These are phyloP conservation scores for Pseudopithomyces maydicus DNA, from an alignment of 2,329 filamentous ascomycete species.

Conservation along the genomic window DNA sequence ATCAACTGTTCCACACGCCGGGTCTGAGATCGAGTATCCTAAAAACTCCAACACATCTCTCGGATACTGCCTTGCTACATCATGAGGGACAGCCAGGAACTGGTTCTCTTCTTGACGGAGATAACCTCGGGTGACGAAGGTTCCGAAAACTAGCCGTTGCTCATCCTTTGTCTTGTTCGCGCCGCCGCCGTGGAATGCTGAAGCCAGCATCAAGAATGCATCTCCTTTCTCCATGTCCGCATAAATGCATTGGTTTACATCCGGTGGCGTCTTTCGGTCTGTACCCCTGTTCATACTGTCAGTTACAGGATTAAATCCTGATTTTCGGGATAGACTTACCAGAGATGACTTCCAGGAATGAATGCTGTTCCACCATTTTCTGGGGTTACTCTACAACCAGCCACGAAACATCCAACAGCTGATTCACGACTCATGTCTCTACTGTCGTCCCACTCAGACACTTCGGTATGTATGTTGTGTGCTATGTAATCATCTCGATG, in stretches of 20 bases:
- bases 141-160: constrained; percentile 38
- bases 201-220: constrained; percentile 45
- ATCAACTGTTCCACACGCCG: constrained; percentile 16
- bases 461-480: constrained; percentile 24
- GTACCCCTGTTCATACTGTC: constrained; percentile 15
- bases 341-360: constrained; percentile 46
- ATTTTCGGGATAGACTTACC: constrained; percentile 28
- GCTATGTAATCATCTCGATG: constrained; percentile 38
- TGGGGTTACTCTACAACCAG: constrained; percentile 34
- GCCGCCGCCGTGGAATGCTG: constrained; percentile 42
- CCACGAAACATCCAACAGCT: constrained; percentile 43
- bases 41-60: constrained; percentile 11
- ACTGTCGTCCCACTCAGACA: constrained; percentile 16
- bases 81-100: constrained; percentile 35
- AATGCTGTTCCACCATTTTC: constrained; percentile 46
- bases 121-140: constrained; percentile 41
- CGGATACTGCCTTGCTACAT: constrained; percentile 25
- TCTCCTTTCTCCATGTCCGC: constrained; percentile 44
- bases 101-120: constrained; percentile 49
- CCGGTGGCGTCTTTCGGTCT: constrained; percentile 10
- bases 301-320: constrained; percentile 17
- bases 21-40: constrained; percentile 11
- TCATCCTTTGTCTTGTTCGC: constrained; percentile 39
- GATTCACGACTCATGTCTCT: constrained; percentile 28
- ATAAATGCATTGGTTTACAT: constrained; percentile 5